Evolutionary conservation across 495 filamentous ascomycete genomes (phyloP), one percentile per base, ranked within the genome.

Genomic region (Penicillium canariense): DNA sequence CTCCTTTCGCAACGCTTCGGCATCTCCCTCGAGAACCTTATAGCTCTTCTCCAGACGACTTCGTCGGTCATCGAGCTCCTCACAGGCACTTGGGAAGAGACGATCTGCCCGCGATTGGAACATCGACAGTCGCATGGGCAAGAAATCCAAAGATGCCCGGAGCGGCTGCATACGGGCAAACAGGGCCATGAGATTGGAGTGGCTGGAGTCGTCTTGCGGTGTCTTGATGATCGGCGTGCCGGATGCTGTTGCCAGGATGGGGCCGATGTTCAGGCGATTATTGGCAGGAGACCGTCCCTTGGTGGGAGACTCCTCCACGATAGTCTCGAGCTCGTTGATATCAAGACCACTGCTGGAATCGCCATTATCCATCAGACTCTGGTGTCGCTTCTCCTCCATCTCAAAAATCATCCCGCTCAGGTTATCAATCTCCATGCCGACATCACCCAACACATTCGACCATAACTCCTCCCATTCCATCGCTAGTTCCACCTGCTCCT

Each of bases 381-480:
- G 86, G 61, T 97, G 91, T 36, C 94, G 77, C 51, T 87, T 84
- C 71, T 97, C 93, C 69, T 98, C 93, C 89, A 97, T 95, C 67
- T 97, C 91, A 60, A 96, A 97, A 30, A 97, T 87, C 35, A 95
- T 73, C 28, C 85, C 79, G 66, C 84, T 82, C 11, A 97, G 81
- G 8, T 87, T 86, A 54, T 96, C 90, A 68, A 96, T 82, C 70
- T 98, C 94, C 49, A 86, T 81, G 32, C 89, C 88, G 39, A 98
- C 96, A 70, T 97, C 93, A 31, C 93, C 92, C 15, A 98, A 75
- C 17, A 97, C 91, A 64, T 80, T 89, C 59, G 88, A 89, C 92
- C 93, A 97, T 18, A 98, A 77, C 73, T 97, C 94, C 67, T 96
- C 91, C 93, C 93, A 98, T 60, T 98, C 94, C 90, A 97, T 92